Conservation (phyloP, 1,284 basidiomycete genomes). For the Boletus semigastroideus region DNA sequence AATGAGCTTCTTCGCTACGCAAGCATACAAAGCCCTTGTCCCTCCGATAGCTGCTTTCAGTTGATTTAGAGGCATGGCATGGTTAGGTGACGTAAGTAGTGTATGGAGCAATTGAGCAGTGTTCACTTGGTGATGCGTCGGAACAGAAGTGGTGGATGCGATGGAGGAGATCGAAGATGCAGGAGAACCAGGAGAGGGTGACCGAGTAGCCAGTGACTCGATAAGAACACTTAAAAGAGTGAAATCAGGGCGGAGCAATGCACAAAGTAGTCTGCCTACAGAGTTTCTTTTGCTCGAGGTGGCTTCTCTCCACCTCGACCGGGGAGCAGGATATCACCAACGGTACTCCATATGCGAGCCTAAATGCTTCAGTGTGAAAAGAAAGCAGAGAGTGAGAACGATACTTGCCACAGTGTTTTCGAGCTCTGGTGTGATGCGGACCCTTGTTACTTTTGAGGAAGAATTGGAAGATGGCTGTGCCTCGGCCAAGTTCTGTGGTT, state of each 20-base stretch:
- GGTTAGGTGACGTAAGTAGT: conserved; percentile 49
- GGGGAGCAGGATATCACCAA: conserved; percentile 63
- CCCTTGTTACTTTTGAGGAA: conserved; percentile 31
- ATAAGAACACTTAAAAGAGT: conserved; percentile 51
- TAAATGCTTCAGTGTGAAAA: conserved; percentile 26
- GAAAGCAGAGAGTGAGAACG: not conserved
- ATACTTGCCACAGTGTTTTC: conserved; percentile 58
- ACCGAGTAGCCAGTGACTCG: conserved; percentile 47
- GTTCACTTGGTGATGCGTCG: conserved; percentile 65
- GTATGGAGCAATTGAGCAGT: conserved; percentile 64
- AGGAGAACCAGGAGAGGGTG: conserved; percentile 34
- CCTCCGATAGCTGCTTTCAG: conserved; percentile 60
- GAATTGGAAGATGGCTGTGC: conserved; percentile 11
- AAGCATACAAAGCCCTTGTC: conserved; percentile 59
- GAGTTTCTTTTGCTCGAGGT: conserved; percentile 59
- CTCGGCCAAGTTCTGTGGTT: conserved; percentile 4
- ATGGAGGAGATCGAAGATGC: conserved; percentile 44
- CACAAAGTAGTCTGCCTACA: conserved; percentile 43
- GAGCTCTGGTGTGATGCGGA: conserved; percentile 52
- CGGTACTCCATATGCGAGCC: conserved; percentile 67
- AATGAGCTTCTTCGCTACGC: conserved; percentile 71
- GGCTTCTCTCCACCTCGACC: conserved; percentile 44
- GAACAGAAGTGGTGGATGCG: conserved; percentile 27
- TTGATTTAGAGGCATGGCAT: conserved; percentile 58
- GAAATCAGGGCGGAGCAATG: not conserved